phyloP scores from a whole-genome alignment of 2,329 filamentous ascomycete species.

The Gyromitra esculenta region DNA sequence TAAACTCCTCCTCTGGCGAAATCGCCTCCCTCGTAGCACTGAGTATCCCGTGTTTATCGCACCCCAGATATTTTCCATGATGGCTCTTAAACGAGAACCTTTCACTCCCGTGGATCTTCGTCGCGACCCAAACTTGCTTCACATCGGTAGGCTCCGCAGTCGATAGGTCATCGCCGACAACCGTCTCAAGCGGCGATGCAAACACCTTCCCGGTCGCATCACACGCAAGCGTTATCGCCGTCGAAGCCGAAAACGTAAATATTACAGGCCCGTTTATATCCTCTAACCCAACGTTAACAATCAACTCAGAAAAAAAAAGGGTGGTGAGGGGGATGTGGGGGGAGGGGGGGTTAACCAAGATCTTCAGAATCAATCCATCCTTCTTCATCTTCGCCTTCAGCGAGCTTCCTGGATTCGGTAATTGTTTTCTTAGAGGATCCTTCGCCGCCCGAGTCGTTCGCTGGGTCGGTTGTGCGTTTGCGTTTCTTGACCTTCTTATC shows the following conservation, averaged over 20 bases:
- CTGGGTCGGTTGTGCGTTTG: conserved; percentile 73
- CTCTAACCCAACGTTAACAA: conserved; percentile 59
- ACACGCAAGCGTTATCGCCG: conserved; percentile 70
- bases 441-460: conserved; percentile 59
- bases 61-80: conserved; percentile 87
- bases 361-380: conserved; percentile 74
- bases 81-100: conserved; percentile 87
- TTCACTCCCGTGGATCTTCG: conserved; percentile 81
- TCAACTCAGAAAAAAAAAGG: too few relatives aligned
- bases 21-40: conserved; percentile 83
- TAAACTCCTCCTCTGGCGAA: conserved; percentile 73
- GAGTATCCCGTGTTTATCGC: conserved; percentile 82
- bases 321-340: background rate
- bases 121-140: conserved; percentile 93
- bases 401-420: conserved; percentile 54
- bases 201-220: conserved; percentile 90
- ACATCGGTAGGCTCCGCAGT: conserved; percentile 96
- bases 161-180: conserved; percentile 81
- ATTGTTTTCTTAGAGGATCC: conserved; percentile 45
- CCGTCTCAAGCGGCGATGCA: conserved; percentile 81
- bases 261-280: conserved; percentile 86
- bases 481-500: conserved; percentile 95
- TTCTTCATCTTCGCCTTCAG: conserved; percentile 72
- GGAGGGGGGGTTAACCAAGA: conserved; percentile 40
- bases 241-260: conserved; percentile 69